Percentiles rank a stretch among this genome's conserved stretches.
These are phyloP conservation scores for Apiospora saccharicola DNA, from an alignment of 2,329 filamentous ascomycete genomes.

Conservation along the genomic window DNA sequence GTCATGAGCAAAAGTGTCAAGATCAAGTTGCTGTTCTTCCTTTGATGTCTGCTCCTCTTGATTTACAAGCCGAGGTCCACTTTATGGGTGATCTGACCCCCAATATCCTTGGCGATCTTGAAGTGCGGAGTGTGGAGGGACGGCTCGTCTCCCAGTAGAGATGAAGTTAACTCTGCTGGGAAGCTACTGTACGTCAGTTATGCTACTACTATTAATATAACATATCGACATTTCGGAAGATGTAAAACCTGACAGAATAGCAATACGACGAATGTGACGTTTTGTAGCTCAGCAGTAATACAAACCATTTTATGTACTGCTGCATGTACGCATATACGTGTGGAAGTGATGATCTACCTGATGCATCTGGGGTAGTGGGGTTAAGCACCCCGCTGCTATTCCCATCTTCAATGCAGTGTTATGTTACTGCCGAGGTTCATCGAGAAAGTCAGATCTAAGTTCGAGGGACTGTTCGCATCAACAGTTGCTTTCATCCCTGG, in stretches of 20 bases:
- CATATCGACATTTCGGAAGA: not conserved
- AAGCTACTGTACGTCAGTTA: not conserved
- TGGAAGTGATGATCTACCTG: not conserved
- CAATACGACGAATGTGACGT: not conserved
- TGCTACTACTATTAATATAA: not conserved
- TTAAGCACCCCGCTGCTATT: slow-evolving; percentile 13
- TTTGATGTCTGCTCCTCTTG: not conserved
- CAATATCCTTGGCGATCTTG: not conserved
- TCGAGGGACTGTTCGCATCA: not conserved
- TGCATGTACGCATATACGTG: not conserved
- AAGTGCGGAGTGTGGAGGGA: not conserved
- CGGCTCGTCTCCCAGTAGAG: not conserved
- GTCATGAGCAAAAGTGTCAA: too few relatives aligned
- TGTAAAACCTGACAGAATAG: not conserved
- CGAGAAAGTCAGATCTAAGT: not conserved
- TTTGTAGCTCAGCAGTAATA: not conserved
- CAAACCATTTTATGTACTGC: not conserved
- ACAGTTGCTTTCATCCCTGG: not conserved
- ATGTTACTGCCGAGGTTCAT: slow-evolving; percentile 3
- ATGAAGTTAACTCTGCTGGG: not conserved
- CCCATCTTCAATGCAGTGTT: not conserved
- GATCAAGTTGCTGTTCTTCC: not conserved
- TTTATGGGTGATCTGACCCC: not conserved
- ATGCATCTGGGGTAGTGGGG: slow-evolving; percentile 5
- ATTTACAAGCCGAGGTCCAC: slow-evolving; percentile 8